These are phyloP conservation scores for Perkinsus olseni DNA, from an alignment of 169 alveolate genomes.

Conservation along the genomic window DNA sequence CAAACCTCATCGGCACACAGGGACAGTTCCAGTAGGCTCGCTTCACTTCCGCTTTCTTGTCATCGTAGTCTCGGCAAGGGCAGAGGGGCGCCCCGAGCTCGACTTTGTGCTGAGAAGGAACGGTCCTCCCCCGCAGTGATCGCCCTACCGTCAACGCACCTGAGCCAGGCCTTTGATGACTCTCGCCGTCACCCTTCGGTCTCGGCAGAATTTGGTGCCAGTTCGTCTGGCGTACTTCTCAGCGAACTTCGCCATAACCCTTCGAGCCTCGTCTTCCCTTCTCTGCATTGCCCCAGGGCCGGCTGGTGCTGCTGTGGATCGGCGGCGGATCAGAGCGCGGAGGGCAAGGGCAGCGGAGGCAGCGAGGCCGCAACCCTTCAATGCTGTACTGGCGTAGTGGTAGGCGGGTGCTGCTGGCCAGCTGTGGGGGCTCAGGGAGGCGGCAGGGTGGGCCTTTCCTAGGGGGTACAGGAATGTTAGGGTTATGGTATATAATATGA, in stretches of 20 bases:
- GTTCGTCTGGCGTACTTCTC: not conserved
- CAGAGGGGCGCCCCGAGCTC: not conserved
- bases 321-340: no score
- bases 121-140: not conserved
- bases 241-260: not conserved
- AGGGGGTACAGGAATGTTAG: no score
- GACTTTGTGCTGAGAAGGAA: not conserved
- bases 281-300: no score
- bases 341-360: no score
- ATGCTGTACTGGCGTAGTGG: no score
- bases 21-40: not conserved
- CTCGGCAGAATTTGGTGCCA: not conserved
- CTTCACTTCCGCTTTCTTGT: not conserved
- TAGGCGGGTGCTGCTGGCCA: no score
- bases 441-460: no score
- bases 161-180: not conserved
- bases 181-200: not conserved
- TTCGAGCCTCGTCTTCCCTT: no score
- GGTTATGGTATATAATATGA: no score
- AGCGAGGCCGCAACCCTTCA: no score
- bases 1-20: not conserved
- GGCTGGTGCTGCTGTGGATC: no score
- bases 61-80: not conserved
- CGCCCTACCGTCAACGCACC: not conserved
- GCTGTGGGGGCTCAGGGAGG: no score